phyloP scores from a whole-genome alignment of 2,329 filamentous ascomycete genomes.

The Colletotrichum melonis region DNA sequence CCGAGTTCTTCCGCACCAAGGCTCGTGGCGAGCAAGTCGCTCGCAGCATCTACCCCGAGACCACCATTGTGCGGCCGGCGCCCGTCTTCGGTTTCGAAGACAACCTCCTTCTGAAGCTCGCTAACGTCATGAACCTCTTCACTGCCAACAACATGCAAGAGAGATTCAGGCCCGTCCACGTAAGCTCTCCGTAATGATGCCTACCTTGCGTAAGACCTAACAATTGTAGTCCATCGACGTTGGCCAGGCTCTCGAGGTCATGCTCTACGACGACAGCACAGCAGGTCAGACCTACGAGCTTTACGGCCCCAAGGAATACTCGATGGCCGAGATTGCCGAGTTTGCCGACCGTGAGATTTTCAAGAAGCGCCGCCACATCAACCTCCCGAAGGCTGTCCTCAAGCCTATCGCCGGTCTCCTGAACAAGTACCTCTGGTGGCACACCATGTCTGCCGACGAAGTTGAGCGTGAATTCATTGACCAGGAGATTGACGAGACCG shows the following conservation, averaged over 20 bases:
- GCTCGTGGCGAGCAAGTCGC: conserved; percentile 85
- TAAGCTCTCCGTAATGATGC: conserved; percentile 52
- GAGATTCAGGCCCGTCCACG: conserved; percentile 91
- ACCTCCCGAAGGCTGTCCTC: conserved; percentile 83
- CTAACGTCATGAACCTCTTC: conserved; percentile 82
- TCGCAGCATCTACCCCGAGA: conserved; percentile 92
- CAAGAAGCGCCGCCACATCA: conserved; percentile 90
- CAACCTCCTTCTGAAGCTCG: conserved; percentile 87
- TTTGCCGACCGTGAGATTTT: conserved; percentile 93
- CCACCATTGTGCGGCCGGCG: conserved; percentile 93
- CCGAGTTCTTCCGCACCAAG: conserved; percentile 94
- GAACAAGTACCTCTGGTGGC: conserved; percentile 92
- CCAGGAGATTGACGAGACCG: conserved; percentile 87
- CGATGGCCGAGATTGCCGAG: conserved; percentile 85
- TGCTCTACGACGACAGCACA: conserved; percentile 91
- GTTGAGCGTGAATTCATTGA: conserved; percentile 94
- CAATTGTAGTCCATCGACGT: conserved; percentile 83
- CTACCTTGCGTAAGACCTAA: conserved; percentile 4
- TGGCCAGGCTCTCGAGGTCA: conserved; percentile 86
- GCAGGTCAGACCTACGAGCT: conserved; percentile 93
- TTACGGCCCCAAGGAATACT: conserved; percentile 93
- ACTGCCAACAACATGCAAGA: conserved; percentile 95
- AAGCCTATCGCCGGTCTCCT: conserved; percentile 80
- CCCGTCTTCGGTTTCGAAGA: conserved; percentile 97
- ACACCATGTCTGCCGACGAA: conserved; percentile 82